Percentiles rank a stretch among this genome's conserved stretches.
Conservation (phyloP, 2,329 filamentous ascomycete genomes). For the Blastomyces gilchristii region DNA sequence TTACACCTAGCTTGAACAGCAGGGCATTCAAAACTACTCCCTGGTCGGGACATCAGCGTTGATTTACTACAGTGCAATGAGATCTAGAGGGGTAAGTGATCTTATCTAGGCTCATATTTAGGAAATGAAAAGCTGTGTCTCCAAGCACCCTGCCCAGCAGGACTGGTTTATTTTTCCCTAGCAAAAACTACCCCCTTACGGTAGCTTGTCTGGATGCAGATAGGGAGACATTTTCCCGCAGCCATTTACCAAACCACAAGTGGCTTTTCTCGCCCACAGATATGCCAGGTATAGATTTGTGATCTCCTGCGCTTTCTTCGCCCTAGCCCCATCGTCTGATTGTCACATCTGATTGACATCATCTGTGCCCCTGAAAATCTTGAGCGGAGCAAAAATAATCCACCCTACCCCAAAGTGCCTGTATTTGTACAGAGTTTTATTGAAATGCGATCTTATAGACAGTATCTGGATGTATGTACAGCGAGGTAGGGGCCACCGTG, state of each 20-base stretch:
- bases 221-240: not conserved
- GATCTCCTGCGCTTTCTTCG: not conserved
- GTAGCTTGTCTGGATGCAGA: too few species aligned
- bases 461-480: not conserved
- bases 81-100: too few species aligned
- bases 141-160: too few species aligned
- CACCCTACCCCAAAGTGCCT: conserved; percentile 17
- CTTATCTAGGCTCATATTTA: too few species aligned
- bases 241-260: not conserved
- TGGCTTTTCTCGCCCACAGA: not conserved
- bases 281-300: not conserved
- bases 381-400: conserved; percentile 14
- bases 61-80: too few species aligned
- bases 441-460: conserved; percentile 12
- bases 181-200: too few species aligned
- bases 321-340: conserved; percentile 6
- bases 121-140: too few species aligned
- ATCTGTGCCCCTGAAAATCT: conserved; percentile 13
- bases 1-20: too few species aligned
- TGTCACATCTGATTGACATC: conserved; percentile 12
- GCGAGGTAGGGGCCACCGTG: conserved; percentile 16
- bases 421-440: conserved; percentile 19
- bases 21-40: too few species aligned
- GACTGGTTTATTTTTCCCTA: too few species aligned
- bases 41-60: too few species aligned